Evolutionary conservation across 176 grass and related monocot species (phyloP).

Genomic region (Phoenix roebelenii): DNA sequence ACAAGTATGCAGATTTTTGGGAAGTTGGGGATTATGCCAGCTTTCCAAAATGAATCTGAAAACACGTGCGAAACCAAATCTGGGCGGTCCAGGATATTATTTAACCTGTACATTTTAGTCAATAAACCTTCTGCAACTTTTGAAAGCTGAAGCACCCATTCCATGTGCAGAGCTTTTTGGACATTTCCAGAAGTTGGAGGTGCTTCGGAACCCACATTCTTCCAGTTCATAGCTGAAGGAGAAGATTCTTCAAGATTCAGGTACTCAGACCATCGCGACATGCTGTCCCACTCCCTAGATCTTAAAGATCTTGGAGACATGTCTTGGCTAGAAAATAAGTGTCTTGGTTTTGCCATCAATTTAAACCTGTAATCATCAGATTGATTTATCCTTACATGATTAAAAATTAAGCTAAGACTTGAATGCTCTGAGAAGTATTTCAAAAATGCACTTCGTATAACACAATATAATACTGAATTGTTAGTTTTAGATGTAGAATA

Average conservation of each 20-base stretch:
- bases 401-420: too few species aligned
- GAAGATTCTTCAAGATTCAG: slow-evolving; percentile 40
- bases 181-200: slow-evolving; percentile 25
- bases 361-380: slow-evolving; percentile 1
- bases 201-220: slow-evolving; percentile 37
- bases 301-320: slow-evolving; percentile 60
- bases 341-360: slow-evolving; percentile 21
- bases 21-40: slow-evolving; percentile 78
- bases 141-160: slow-evolving; percentile 79
- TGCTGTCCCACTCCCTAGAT: slow-evolving; percentile 55
- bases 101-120: slow-evolving; percentile 78
- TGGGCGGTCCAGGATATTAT: slow-evolving; percentile 65
- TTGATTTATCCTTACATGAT: too few species aligned
- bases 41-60: slow-evolving; percentile 87
- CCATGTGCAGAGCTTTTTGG: slow-evolving; percentile 72
- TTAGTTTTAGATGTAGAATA: too few species aligned
- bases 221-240: slow-evolving; percentile 66
- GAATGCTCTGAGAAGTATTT: too few species aligned
- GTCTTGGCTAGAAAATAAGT: slow-evolving; percentile 27
- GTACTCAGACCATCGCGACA: slow-evolving; percentile 81
- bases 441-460: too few species aligned
- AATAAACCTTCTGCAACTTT: slow-evolving; percentile 72
- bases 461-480: too few species aligned
- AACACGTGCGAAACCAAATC: slow-evolving; percentile 59
- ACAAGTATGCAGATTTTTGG: slow-evolving; percentile 71